phyloP scores from a whole-genome alignment of 2,329 filamentous ascomycete species.

The Aspergillus candidus region DNA sequence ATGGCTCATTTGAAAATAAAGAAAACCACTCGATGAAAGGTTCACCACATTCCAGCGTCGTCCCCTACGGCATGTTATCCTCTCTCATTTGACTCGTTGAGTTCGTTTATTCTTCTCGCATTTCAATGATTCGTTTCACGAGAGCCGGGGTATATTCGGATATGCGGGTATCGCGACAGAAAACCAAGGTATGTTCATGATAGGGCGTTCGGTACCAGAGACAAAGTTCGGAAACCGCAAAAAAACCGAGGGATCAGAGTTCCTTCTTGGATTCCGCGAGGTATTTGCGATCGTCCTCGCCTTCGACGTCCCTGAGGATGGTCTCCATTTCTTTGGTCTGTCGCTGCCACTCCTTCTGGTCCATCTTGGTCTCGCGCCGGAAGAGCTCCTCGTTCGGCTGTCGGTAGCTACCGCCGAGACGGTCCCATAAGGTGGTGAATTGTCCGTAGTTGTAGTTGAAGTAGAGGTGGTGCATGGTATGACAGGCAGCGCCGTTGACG shows the following conservation, averaged over 20 bases:
- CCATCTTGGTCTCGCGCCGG: conserved; percentile 78
- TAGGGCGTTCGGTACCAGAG: too few relatives aligned
- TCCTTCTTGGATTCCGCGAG: conserved; percentile 32
- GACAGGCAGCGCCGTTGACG: conserved; percentile 91
- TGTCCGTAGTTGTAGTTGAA: conserved; percentile 93
- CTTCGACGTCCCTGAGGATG: conserved; percentile 68
- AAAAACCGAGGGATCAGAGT: too few relatives aligned
- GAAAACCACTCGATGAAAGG: too few relatives aligned
- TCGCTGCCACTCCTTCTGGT: conserved; percentile 67
- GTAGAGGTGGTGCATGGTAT: conserved; percentile 83
- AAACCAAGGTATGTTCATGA: too few relatives aligned
- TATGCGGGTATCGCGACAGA: too few relatives aligned
- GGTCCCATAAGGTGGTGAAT: conserved; percentile 88
- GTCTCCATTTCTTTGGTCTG: conserved; percentile 71
- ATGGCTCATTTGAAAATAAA: neutral
- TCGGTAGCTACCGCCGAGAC: conserved; percentile 78
- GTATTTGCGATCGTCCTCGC: conserved; percentile 45
- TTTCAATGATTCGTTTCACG: too few relatives aligned
- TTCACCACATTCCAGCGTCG: too few relatives aligned
- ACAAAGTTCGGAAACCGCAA: conserved; percentile 18
- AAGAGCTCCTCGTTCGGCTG: conserved; percentile 83
- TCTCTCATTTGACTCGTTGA: neutral
- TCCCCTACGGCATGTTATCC: neutral
- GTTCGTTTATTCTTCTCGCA: neutral
- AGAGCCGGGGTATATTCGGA: too few relatives aligned